Percentiles rank a stretch among this genome's conserved stretches.
Evolutionary conservation across 345 rosid species (phyloP).

Genomic region (Aethionema arabicum): DNA sequence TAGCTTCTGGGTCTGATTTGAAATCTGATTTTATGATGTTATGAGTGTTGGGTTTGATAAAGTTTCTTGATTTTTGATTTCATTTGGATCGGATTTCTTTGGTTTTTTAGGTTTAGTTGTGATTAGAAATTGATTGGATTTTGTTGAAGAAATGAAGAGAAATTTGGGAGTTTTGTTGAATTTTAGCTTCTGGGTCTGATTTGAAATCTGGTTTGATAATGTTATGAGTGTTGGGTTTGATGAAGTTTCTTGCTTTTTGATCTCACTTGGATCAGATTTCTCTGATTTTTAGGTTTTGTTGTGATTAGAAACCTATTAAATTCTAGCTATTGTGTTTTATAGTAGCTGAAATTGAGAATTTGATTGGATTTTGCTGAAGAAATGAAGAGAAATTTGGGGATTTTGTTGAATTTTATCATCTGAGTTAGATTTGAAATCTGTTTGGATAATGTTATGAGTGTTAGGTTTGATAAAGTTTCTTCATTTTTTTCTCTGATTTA

Average conservation of each 20-base stretch:
- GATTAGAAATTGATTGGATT: constrained; percentile 10
- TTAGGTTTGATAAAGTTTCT: constrained; percentile 6
- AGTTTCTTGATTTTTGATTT: constrained; percentile 28
- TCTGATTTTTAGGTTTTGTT: constrained; percentile 1
- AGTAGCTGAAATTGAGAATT: background rate
- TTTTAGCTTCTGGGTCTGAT: constrained; percentile 13
- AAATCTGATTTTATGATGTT: constrained; percentile 20
- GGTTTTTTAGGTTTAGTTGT: no score
- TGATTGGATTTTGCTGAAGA: background rate
- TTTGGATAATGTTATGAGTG: constrained; percentile 19
- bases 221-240: background rate
- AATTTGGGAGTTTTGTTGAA: constrained; percentile 9
- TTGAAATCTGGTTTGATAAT: constrained; percentile 18
- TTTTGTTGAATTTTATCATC: constrained; percentile 9
- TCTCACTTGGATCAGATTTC: background rate
- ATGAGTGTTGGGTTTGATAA: background rate
- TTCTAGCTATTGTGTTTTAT: no score
- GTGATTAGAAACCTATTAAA: no score
- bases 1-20: constrained; percentile 16
- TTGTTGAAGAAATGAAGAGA: background rate
- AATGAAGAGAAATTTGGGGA: background rate
- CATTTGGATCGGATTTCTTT: background rate
- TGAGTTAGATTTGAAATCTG: constrained; percentile 8
- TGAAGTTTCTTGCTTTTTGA: constrained; percentile 27
- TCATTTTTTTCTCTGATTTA: constrained; percentile 10